Percentiles rank a stretch among this genome's conserved stretches.
Evolutionary conservation across 2,329 filamentous ascomycete species (phyloP).

Genomic region (Lecanoromycetidae sp.): DNA sequence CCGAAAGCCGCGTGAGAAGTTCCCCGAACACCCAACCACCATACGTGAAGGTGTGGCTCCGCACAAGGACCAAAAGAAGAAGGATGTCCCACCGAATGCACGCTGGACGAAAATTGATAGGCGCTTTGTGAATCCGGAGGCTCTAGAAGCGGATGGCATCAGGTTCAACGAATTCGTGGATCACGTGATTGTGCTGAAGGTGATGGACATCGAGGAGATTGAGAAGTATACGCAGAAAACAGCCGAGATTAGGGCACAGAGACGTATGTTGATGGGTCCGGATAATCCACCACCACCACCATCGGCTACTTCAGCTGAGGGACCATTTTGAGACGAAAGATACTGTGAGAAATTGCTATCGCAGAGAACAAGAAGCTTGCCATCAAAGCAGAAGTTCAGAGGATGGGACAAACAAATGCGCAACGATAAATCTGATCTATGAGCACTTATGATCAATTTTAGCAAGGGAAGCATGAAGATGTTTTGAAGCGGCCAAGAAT

Average conservation of each 20-base stretch:
- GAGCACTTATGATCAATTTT: no score
- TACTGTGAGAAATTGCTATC: background rate
- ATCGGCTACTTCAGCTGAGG: background rate
- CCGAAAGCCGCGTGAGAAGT: constrained; percentile 67
- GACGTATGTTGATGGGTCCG: constrained; percentile 6
- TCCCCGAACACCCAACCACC: constrained; percentile 74
- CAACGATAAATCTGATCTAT: no score
- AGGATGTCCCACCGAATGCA: constrained; percentile 64
- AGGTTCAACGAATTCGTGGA: constrained; percentile 85
- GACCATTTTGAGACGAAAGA: background rate
- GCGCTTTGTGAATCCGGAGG: constrained; percentile 77
- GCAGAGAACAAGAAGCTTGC: no score
- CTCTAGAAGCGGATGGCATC: constrained; percentile 74
- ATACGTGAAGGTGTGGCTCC: constrained; percentile 83
- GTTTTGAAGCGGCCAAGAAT: no score
- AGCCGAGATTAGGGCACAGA: constrained; percentile 63
- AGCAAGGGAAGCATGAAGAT: no score
- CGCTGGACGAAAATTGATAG: constrained; percentile 91
- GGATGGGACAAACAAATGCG: no score
- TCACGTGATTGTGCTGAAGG: constrained; percentile 83
- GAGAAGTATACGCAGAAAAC: constrained; percentile 75
- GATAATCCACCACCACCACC: background rate
- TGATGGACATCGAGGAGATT: constrained; percentile 79
- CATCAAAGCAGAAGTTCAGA: no score
- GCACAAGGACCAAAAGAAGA: constrained; percentile 73